Percentiles rank a stretch among this genome's conserved stretches.
Conservation (phyloP, 305 asterid genomes). For the Rubia occidens region DNA sequence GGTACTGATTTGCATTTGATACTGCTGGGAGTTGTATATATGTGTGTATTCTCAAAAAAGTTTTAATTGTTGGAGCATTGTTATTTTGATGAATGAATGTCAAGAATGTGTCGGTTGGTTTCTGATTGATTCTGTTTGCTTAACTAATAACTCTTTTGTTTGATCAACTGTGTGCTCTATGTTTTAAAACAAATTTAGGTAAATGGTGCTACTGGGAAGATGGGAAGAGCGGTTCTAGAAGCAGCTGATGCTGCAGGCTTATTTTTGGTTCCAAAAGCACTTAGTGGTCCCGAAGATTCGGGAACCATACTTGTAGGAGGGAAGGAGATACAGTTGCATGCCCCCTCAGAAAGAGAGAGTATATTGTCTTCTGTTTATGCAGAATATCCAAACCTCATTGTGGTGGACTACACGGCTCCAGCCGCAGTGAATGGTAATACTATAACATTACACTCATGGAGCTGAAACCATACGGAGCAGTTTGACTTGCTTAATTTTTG, state of each 20-base stretch:
- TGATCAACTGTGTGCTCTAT: neutral
- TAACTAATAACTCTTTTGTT: neutral
- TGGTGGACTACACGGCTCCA: slow-evolving; percentile 82
- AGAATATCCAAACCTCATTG: slow-evolving; percentile 58
- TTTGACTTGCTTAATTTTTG: neutral
- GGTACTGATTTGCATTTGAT: neutral
- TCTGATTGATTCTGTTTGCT: neutral
- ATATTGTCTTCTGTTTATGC: slow-evolving; percentile 38
- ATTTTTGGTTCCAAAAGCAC: slow-evolving; percentile 54
- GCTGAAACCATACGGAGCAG: neutral
- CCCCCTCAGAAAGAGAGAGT: slow-evolving; percentile 50
- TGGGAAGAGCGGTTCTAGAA: slow-evolving; percentile 92
- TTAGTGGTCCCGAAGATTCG: slow-evolving; percentile 61
- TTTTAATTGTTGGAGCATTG: neutral
- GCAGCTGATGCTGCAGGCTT: slow-evolving; percentile 86
- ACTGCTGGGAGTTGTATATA: neutral
- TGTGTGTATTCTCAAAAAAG: neutral
- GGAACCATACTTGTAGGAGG: slow-evolving; percentile 62
- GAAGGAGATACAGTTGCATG: slow-evolving; percentile 61
- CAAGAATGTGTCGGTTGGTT: neutral
- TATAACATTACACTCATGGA: slow-evolving; percentile 1
- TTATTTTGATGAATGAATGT: neutral
- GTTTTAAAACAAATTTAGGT: slow-evolving; percentile 32
- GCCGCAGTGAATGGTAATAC: slow-evolving; percentile 68
- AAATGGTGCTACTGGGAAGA: slow-evolving; percentile 83